Percentiles rank a stretch among this genome's conserved stretches.
Evolutionary conservation across 768 basidiomycete species (phyloP).

Genomic region (Cystobasidium onofrii): DNA sequence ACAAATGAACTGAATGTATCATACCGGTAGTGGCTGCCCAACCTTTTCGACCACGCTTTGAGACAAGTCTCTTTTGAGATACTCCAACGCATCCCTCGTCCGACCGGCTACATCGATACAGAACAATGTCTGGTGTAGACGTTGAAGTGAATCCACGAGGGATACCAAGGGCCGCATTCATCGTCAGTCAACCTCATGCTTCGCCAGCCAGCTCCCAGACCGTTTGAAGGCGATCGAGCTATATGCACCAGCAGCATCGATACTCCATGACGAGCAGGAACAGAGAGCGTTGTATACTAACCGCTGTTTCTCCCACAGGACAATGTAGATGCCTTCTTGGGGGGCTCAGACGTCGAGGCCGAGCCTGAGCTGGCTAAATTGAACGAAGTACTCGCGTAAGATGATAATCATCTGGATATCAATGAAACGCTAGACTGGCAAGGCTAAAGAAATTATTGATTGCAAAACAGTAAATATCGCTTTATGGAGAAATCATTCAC

Average conservation of each 20-base stretch:
- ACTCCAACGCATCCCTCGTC: too few species aligned
- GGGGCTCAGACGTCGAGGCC: slow-evolving; percentile 65
- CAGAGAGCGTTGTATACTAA: neutral
- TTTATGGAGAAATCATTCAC: slow-evolving; percentile 88
- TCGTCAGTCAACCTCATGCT: slow-evolving; percentile 54
- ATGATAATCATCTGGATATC: slow-evolving; percentile 50
- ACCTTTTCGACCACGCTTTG: too few species aligned
- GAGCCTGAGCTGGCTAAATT: slow-evolving; percentile 70
- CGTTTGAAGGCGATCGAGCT: neutral
- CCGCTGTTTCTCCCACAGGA: slow-evolving; percentile 51
- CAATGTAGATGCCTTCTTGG: slow-evolving; percentile 78
- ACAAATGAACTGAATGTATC: too few species aligned
- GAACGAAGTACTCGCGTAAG: slow-evolving; percentile 90
- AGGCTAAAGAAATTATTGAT: slow-evolving; percentile 86
- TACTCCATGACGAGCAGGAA: neutral
- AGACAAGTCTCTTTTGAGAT: too few species aligned
- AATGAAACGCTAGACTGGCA: slow-evolving; percentile 68
- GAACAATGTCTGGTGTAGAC: neutral
- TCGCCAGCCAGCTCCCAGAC: neutral
- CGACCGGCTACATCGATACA: too few species aligned
- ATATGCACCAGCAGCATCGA: neutral
- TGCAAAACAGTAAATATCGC: slow-evolving; percentile 86
- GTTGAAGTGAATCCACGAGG: slow-evolving; percentile 64
- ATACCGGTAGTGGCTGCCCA: too few species aligned
- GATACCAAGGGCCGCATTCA: slow-evolving; percentile 90